Percentiles rank a stretch among this genome's conserved stretches.
phyloP scores from a whole-genome alignment of 176 grass and related monocot genomes.

The Rhynchospora breviuscula region DNA sequence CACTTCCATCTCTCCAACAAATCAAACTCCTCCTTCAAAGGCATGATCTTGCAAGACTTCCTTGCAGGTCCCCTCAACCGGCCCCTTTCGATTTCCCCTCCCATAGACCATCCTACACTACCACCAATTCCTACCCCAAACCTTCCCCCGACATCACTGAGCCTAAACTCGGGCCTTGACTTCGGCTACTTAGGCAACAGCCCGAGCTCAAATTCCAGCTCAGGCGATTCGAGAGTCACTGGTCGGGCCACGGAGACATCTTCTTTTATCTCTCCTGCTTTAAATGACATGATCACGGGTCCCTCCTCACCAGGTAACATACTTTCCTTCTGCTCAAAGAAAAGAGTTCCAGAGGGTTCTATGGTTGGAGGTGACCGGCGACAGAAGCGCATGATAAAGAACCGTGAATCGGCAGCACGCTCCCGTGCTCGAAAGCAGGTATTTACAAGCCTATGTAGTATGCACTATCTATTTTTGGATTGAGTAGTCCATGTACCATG shows the following conservation, averaged over 20 bases:
- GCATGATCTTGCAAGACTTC: conserved; percentile 36
- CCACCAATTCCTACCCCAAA: conserved; percentile 9
- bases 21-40: not conserved
- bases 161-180: conserved; percentile 17
- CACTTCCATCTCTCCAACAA: not conserved
- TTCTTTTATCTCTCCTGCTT: conserved; percentile 13
- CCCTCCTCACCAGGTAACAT: not conserved
- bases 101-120: not conserved
- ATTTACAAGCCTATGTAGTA: not conserved
- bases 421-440: conserved; percentile 32
- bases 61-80: conserved; percentile 23
- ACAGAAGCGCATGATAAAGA: conserved; percentile 30
- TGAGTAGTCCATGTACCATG: not conserved
- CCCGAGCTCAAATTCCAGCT: not conserved
- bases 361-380: not conserved
- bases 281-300: not conserved
- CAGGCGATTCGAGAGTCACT: not conserved
- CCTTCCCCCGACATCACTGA: not conserved
- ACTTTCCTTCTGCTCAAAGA: conserved; percentile 25
- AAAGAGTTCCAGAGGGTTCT: not conserved
- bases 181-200: conserved; percentile 6
- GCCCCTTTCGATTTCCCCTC: not conserved
- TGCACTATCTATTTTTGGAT: not conserved
- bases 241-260: not conserved
- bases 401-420: conserved; percentile 25